Evolutionary conservation across 2,329 filamentous ascomycete species (phyloP), one percentile per base, ranked within the genome.

Genomic region (Cladophialophora carrionii): DNA sequence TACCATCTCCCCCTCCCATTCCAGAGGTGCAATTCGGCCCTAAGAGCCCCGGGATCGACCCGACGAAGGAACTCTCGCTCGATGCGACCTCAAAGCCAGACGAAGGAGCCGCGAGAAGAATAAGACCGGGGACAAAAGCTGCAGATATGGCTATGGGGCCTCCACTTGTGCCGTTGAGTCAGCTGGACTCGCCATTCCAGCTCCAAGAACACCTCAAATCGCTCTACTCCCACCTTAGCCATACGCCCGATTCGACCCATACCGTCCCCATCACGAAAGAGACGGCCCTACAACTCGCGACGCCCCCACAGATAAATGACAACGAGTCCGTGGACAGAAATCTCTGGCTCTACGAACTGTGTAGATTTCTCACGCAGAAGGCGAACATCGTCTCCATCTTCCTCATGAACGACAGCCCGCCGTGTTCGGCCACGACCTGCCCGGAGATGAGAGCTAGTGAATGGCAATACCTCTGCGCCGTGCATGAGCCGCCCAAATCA

Each of bases 401-500:
- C 69, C 94, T 99, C 74, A 92, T 99, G 73, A 91, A 92, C 75
- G 95, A 98, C 78, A 85, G 84, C 51, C 94, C 94, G 6, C 89
- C 94, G 2, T 99, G 95, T 80, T 96, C 92, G 65, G 86, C 90
- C 14, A 83, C 84, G 69, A 97, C 95, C 1, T 99, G 95, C 74
- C 92, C 93, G 34, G 95, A 99, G 79, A 99, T 99, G 95, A 92
- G 95, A 74, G 95, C 95, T 2, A 95, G 91, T 32, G 94, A 99
- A 81, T 99, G 95, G 95, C 95, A 99, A 79, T 99, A 98, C 74
- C 87, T 99, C 55, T 99, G 95, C 80, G 95, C 95, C 57, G 95
- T 98, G 2, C 95, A 99, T 76, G 94, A 98, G 75, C 90, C 92
- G 57, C 95, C 95, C 56, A 98, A 98, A 80, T 91, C 90, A 73